Base-by-base conservation (phyloP, 2,329 filamentous ascomycete species). In the Aspergillus pseudoviridinutans region DNA sequence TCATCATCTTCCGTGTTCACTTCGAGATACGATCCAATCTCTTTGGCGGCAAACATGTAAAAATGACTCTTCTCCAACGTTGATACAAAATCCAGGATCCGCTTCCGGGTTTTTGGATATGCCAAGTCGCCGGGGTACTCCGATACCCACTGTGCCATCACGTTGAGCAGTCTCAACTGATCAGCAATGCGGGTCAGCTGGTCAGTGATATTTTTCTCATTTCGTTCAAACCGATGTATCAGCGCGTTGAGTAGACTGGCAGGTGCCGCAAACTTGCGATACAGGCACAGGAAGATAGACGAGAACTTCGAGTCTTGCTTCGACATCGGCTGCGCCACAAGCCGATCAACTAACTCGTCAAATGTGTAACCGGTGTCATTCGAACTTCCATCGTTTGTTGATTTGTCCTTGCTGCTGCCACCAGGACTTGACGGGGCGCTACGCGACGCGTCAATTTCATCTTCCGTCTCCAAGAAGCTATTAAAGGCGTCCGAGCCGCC, bases 91-190 rank as follows among this genome's bases (percentile, higher is more conserved):
- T 86, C 86, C 51, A 88, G 84, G 42, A 97, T 79, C 32, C 84
- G 85, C 62, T 83, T 85, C 63, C 87, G 86, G 1, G 91, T 95
- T 24, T 82, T 82, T 1, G 88, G 83, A 60, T 89, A 87, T 1
- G 92, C 92, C 79, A 97, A 96, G 73, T 99, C 94, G 17, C 92
- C 93, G 0, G 94, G 92, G 73, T 97, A 97, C 47, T 87, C 80
- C 17, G 88, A 87, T 1, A 96, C 88, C 94, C 94, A 99, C 71
- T 90, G 90, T 4, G 91, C 90, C 58, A 97, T 79, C 6, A 94
- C 86, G 64, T 90, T 87, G 42, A 96, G 87, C 60, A 93, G 89
- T 53, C 92, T 86, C 55, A 96, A 81, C 71, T 97, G 93, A 4
- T 87, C 86, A 7, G 89, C 87, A 44, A 89, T 92, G 65, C 88